Conservation (phyloP, 371 early-diverging fungal species). For the Syncephalastrum monosporum region DNA sequence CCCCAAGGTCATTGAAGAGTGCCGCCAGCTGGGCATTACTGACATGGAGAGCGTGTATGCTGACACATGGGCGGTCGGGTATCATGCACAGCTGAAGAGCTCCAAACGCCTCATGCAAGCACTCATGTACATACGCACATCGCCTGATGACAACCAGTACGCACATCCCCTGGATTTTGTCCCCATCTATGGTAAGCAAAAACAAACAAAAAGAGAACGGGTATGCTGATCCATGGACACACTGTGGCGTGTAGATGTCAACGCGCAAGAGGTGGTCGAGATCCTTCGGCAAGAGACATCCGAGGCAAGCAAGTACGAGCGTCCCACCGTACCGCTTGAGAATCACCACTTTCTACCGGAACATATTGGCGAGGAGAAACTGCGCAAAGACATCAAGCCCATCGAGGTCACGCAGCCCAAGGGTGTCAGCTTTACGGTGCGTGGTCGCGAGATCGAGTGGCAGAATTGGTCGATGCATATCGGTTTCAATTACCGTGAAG, state of each 20-base stretch:
- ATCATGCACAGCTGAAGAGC: constrained; percentile 20
- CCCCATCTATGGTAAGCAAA: constrained; percentile 33
- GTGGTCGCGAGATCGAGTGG: constrained; percentile 38
- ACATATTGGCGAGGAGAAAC: constrained; percentile 30
- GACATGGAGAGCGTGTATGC: constrained; percentile 33
- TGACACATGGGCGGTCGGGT: constrained; percentile 43
- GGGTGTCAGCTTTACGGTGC: constrained; percentile 43
- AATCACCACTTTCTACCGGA: constrained; percentile 39
- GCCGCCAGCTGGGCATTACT: constrained; percentile 29
- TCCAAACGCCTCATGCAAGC: constrained; percentile 36
- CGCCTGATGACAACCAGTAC: constrained; percentile 40
- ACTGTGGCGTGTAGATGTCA: constrained; percentile 20
- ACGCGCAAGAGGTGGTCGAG: constrained; percentile 28
- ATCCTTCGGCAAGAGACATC: constrained; percentile 29
- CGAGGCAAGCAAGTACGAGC: constrained; percentile 28
- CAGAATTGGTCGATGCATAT: constrained; percentile 47
- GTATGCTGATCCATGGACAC: too few species aligned
- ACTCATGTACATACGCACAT: constrained; percentile 37
- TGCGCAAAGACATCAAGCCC: constrained; percentile 40
- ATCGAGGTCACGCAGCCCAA: constrained; percentile 39
- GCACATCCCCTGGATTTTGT: constrained; percentile 45
- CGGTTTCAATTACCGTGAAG: constrained; percentile 46
- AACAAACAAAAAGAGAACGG: neutral
- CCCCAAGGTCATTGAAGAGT: constrained; percentile 25
- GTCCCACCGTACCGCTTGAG: constrained; percentile 31